phyloP scores from a whole-genome alignment of 139 green algal genomes.

The Diplosphaera chodatii region DNA sequence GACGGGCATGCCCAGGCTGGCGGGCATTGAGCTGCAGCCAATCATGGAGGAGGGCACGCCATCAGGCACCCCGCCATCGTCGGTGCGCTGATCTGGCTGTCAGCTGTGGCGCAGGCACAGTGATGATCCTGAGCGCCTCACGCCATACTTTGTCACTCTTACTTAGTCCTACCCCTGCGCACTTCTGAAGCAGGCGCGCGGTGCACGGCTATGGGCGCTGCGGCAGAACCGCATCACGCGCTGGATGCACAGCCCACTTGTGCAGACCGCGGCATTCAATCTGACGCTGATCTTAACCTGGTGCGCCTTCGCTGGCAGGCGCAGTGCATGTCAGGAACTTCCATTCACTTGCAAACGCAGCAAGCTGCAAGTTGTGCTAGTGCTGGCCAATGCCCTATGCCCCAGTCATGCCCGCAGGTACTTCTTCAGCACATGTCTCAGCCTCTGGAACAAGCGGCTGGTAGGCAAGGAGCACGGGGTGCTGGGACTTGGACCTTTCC shows the following conservation, averaged over 20 bases:
- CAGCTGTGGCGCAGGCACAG: too few species aligned
- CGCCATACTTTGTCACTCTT: too few species aligned
- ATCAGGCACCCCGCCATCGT: too few species aligned
- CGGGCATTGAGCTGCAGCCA: conserved; percentile 10
- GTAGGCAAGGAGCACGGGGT: conserved; percentile 61
- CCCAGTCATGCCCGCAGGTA: too few species aligned
- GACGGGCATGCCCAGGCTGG: neutral
- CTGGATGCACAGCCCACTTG: conserved; percentile 5
- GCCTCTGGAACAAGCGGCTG: conserved; percentile 70
- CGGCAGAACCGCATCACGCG: neutral
- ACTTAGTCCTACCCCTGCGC: too few species aligned
- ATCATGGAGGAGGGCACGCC: conserved; percentile 7
- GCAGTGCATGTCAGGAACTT: too few species aligned
- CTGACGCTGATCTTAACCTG: conserved; percentile 17
- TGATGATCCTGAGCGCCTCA: too few species aligned
- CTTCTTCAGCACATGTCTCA: conserved; percentile 65
- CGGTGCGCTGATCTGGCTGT: too few species aligned
- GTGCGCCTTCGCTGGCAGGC: too few species aligned
- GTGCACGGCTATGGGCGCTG: neutral
- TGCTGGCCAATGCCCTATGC: too few species aligned
- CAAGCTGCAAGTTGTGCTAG: too few species aligned
- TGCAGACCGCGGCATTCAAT: conserved; percentile 10
- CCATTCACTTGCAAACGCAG: too few species aligned
- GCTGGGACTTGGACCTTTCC: conserved; percentile 59
- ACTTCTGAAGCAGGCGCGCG: neutral